Base-by-base conservation (phyloP, 2,329 filamentous ascomycete genomes). In the Chrysoporthe deuterocubensis region DNA sequence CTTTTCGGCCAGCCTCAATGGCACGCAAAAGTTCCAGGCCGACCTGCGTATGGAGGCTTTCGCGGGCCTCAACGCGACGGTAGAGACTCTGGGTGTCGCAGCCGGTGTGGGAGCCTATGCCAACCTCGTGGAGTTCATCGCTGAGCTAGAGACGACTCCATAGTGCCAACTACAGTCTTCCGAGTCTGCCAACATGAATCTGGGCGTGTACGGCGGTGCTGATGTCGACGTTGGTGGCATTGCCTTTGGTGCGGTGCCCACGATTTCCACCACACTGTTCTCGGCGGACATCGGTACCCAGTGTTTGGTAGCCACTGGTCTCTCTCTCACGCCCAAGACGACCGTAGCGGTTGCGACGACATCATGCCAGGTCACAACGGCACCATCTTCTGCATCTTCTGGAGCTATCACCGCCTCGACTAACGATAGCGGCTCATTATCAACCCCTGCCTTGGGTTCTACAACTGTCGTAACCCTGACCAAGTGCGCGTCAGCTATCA, bases 111-210 rank as follows among this genome's bases (percentile, higher is more conserved):
- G 66, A 4, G 66, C 64, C 13, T 68, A 43, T 37, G 62, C 59
- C 37, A 68, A 68, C 48, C 32, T 68, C 48, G 66, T 64, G 40
- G 57, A 68, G n/a, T 68, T 68, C 56, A 50, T 68, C 6, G 62
- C 66, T 11, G 18, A 62, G 46, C 42, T 65, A 16, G 46, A 50
- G 11, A 37, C 62, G 14, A 65, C 62, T 1, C 21, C 37, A 4
- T 13, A 61, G 1, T 68, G 62, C 37, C 56, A 57, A 26, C 37
- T 68, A 14, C 54, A 65, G 61, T 11, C 62, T 16, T 59, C 54
- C 7, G 66, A 68, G 57, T 34, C 48, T 4, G 58, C 60, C 40
- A 63, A 68, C 21, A 42, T 68, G 37, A 68, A 65, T 40, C 34
- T 65, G 16, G 66, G 66, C n/a, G 62, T 52, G 13, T 68, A 57